phyloP scores from a whole-genome alignment of 2,329 filamentous ascomycete genomes.

The Cladophialophora immunda region DNA sequence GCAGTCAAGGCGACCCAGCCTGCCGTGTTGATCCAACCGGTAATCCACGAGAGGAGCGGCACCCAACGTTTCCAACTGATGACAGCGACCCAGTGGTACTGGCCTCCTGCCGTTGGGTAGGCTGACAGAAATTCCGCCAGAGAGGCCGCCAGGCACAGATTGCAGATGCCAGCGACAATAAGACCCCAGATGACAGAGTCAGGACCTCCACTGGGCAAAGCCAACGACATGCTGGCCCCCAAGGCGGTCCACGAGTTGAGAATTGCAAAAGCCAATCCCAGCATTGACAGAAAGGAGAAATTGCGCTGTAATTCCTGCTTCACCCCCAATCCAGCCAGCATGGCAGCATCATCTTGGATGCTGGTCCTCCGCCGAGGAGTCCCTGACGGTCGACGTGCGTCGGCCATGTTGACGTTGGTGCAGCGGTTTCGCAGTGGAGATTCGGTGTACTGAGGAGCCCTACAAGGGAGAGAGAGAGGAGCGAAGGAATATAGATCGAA shows the following conservation, averaged over 20 bases:
- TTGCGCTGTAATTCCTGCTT: slow-evolving; percentile 66
- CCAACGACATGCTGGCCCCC: slow-evolving; percentile 65
- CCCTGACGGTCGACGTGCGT: slow-evolving; percentile 23
- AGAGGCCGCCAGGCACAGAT: slow-evolving; percentile 72
- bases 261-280: slow-evolving; percentile 70
- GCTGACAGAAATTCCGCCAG: slow-evolving; percentile 74
- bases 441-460: background rate
- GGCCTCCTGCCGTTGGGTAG: slow-evolving; percentile 56
- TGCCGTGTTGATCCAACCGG: slow-evolving; percentile 64
- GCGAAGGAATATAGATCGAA: background rate
- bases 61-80: slow-evolving; percentile 68
- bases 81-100: slow-evolving; percentile 77
- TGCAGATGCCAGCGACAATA: slow-evolving; percentile 70
- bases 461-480: background rate
- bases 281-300: slow-evolving; percentile 67
- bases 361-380: slow-evolving; percentile 28
- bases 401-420: slow-evolving; percentile 3
- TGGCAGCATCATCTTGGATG: slow-evolving; percentile 54
- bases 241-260: slow-evolving; percentile 71
- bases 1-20: slow-evolving; percentile 66
- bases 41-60: slow-evolving; percentile 70
- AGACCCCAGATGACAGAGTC: slow-evolving; percentile 76
- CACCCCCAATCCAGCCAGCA: slow-evolving; percentile 65
- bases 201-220: slow-evolving; percentile 75
- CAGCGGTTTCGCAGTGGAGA: slow-evolving; percentile 6